Evolutionary conservation across 2,329 filamentous ascomycete genomes (phyloP).

Genomic region (Lecanosticta acicola): DNA sequence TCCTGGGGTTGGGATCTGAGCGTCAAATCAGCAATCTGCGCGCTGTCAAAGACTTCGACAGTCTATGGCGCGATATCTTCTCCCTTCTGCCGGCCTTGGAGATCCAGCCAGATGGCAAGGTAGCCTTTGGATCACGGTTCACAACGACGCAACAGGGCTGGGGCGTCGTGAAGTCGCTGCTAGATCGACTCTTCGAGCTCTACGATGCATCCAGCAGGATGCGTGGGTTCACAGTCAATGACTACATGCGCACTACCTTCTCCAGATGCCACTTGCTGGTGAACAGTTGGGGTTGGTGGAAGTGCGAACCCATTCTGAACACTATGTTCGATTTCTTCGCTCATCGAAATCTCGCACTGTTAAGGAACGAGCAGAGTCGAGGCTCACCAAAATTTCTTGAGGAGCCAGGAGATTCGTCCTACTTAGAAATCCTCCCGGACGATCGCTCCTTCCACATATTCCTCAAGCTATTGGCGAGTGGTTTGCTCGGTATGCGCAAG

Average conservation of each 20-base stretch:
- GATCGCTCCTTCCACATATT: conserved; percentile 56
- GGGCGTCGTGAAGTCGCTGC: conserved; percentile 42
- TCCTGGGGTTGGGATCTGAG: conserved; percentile 35
- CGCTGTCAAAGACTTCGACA: conserved; percentile 32
- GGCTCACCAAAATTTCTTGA: conserved; percentile 53
- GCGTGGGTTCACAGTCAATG: conserved; percentile 46
- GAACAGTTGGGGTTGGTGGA: conserved; percentile 52
- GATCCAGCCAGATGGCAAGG: conserved; percentile 47
- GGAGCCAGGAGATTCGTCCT: conserved; percentile 36
- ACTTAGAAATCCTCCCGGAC: conserved; percentile 40
- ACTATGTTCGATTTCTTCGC: conserved; percentile 57
- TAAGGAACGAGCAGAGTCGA: conserved; percentile 47
- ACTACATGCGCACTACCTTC: conserved; percentile 49
- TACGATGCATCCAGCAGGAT: conserved; percentile 41
- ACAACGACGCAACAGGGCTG: conserved; percentile 45
- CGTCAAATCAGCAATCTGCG: conserved; percentile 15
- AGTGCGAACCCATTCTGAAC: conserved; percentile 50
- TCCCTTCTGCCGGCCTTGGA: conserved; percentile 50
- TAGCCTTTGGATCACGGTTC: conserved; percentile 38
- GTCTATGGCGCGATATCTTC: conserved; percentile 44
- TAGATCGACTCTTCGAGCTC: conserved; percentile 44
- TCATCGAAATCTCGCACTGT: conserved; percentile 45
- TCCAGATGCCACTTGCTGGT: conserved; percentile 51
- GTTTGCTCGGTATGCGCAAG: conserved; percentile 44
- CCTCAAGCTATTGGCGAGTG: conserved; percentile 51